Conservation (phyloP, 805 yeast species). For the Candida sithepensis region DNA sequence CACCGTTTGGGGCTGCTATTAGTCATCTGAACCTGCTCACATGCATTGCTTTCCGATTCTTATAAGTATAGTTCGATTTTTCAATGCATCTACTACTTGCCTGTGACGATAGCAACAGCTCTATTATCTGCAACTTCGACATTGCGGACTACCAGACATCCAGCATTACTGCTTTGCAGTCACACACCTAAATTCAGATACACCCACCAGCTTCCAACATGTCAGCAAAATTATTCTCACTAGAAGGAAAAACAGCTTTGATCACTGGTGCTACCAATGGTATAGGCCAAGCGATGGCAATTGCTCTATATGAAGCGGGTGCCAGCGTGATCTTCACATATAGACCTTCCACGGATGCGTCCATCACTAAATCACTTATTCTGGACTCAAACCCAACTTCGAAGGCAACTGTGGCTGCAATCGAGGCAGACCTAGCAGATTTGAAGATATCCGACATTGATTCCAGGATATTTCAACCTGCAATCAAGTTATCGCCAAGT, state of each 20-base stretch:
- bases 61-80: too few species aligned
- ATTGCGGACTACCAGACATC: too few species aligned
- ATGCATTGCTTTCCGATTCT: too few species aligned
- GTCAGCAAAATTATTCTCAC: constrained; percentile 29
- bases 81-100: too few species aligned
- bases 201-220: not conserved
- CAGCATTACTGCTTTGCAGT: too few species aligned
- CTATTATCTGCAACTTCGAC: too few species aligned
- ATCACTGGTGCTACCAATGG: constrained; percentile 55
- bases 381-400: constrained; percentile 25
- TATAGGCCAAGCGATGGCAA: constrained; percentile 50
- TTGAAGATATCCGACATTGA: constrained; percentile 29
- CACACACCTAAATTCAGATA: too few species aligned
- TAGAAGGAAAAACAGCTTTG: constrained; percentile 37
- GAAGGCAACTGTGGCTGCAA: constrained; percentile 20
- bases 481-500: constrained; percentile 27
- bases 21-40: too few species aligned
- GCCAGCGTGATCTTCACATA: constrained; percentile 37
- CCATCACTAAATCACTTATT: constrained; percentile 26
- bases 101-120: too few species aligned
- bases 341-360: constrained; percentile 30
- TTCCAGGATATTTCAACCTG: constrained; percentile 27
- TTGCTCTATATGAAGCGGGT: constrained; percentile 48
- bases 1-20: too few species aligned
- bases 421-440: constrained; percentile 27